A percentile compares a stretch with the other conserved stretches of the same genome.
Conservation (phyloP, 306 rosid species). For the Fragaria iinumae region DNA sequence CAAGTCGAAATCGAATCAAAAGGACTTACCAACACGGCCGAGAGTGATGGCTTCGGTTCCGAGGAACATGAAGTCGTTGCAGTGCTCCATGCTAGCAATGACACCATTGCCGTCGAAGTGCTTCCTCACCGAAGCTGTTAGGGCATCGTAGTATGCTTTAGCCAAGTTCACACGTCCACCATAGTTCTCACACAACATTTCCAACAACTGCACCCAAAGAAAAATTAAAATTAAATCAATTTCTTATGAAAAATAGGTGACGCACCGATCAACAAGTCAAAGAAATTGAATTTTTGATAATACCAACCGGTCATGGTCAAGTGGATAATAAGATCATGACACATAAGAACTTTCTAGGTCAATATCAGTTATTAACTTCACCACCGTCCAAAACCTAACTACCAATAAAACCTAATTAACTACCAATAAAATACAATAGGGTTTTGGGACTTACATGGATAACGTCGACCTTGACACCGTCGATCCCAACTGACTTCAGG, state of each 20-base stretch:
- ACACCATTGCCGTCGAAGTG: constrained; percentile 93
- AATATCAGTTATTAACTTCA: background rate
- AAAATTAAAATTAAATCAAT: background rate
- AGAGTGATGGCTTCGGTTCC: constrained; percentile 90
- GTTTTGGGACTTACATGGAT: constrained; percentile 63
- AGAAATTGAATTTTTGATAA: background rate
- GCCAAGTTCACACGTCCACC: constrained; percentile 93
- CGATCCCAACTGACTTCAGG: constrained; percentile 66
- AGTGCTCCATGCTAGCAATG: constrained; percentile 97
- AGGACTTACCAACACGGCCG: constrained; percentile 84
- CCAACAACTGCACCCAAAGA: constrained; percentile 48
- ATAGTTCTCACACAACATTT: constrained; percentile 83
- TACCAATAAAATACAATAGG: background rate
- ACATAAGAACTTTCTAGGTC: background rate
- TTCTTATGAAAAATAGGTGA: background rate
- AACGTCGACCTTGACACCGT: constrained; percentile 93
- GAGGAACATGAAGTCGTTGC: constrained; percentile 93
- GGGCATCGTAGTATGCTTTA: constrained; percentile 79
- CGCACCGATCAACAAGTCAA: constrained; percentile 45
- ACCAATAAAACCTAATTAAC: no score
- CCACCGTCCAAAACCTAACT: background rate
- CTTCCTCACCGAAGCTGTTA: constrained; percentile 69
- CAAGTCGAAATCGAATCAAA: background rate
- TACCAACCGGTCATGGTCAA: background rate
- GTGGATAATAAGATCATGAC: background rate